Evolutionary conservation across 1,284 basidiomycete genomes (phyloP), one percentile per base, ranked within the genome.

Genomic region (Grifola frondosa): DNA sequence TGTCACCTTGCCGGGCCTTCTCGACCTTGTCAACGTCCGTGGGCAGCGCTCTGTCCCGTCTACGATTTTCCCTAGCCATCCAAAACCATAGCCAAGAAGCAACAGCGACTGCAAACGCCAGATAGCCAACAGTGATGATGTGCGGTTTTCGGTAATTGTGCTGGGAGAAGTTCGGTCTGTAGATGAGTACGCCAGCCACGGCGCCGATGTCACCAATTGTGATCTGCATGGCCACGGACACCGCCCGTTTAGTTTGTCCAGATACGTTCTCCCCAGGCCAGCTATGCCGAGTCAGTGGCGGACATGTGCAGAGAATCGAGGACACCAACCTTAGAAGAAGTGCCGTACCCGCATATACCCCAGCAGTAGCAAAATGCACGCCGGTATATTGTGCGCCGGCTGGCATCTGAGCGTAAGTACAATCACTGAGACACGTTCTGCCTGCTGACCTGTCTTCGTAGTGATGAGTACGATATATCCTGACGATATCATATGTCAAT

Each of bases 221-320:
- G 45, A 88, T 84, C 58, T 84, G 81, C 73, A 83, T 75, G 2
- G 80, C 83, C 3, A 81, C 70, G 0, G 77, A 78, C 1, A 80
- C 72, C 1, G 82, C 84, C 5, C 83, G 74, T 57, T 85, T 84
- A 1, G 82, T 86, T 54, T 85, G 83, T 3, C 77, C 78, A 7
- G 77, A 78, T n/a, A 85, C 77, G 50, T 86, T 86, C 63, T 85
- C 81, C n/a, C 77, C 71, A 0, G 82, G 81, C 76, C 82, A 82
- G 44, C 19, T 82, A 59, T n/a, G n/a, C n/a, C n/a, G n/a, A n/a
- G n/a, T n/a, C n/a, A n/a, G n/a, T n/a, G n/a, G n/a, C n/a, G n/a
- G n/a, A n/a, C n/a, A n/a, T n/a, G n/a, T n/a, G n/a, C n/a, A n/a
- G n/a, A n/a, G n/a, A n/a, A n/a, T n/a, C n/a, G n/a, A n/a, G n/a